These are phyloP conservation scores for Wickerhamomyces mucosus DNA, from an alignment of 805 yeast species.

Conservation along the genomic window DNA sequence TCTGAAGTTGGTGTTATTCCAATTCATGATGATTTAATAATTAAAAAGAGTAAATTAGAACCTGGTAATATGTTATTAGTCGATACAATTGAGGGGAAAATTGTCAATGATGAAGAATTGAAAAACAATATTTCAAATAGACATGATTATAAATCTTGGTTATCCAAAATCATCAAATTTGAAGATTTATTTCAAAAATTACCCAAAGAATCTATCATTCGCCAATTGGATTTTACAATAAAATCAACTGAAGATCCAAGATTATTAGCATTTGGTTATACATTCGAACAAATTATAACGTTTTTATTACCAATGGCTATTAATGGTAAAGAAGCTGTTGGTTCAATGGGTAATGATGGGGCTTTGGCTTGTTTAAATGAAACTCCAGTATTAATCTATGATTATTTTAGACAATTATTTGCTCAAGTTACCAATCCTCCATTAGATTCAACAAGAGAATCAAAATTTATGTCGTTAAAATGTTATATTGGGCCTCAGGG, in stretches of 20 bases:
- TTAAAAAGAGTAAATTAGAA: conserved; percentile 87
- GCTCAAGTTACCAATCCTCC: conserved; percentile 99
- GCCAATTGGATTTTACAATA: conserved; percentile 20
- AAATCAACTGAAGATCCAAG: conserved; percentile 70
- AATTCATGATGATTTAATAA: conserved; percentile 69
- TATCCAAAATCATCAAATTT: conserved; percentile 76
- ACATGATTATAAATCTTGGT: conserved; percentile 91
- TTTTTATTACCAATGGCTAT: conserved; percentile 89
- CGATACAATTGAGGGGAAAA: conserved; percentile 85
- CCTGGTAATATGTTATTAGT: conserved; percentile 96
- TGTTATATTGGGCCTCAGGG: conserved; percentile 99
- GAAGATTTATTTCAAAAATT: conserved; percentile 63
- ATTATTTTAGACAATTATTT: conserved; percentile 90
- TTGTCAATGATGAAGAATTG: conserved; percentile 88
- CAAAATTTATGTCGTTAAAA: conserved; percentile 93
- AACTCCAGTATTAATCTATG: conserved; percentile 84
- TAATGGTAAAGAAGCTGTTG: conserved; percentile 88
- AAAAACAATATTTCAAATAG: conserved; percentile 71
- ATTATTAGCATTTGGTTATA: conserved; percentile 80
- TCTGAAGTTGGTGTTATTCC: conserved; percentile 97
- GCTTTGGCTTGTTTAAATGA: conserved; percentile 92
- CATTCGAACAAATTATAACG: conserved; percentile 83
- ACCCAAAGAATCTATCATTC: conserved; percentile 12
- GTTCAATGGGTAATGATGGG: conserved; percentile 98
- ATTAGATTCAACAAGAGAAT: conserved; percentile 95